Evolutionary conservation across 129 eudicot species (phyloP).

Genomic region (Artemisia argyi): DNA sequence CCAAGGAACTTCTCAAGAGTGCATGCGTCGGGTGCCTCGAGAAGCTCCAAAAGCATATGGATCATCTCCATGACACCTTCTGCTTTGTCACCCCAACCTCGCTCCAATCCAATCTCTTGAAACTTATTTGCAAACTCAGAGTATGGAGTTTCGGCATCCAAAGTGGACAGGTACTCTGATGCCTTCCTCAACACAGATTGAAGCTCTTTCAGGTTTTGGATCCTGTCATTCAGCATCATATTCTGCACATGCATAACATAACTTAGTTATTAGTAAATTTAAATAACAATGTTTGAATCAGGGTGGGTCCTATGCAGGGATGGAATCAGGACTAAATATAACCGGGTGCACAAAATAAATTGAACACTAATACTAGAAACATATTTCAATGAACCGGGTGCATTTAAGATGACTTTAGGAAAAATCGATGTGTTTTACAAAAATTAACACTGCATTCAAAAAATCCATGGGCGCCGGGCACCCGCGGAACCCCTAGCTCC

Average conservation of each 20-base stretch:
- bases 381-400: too few relatives aligned
- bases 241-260: conserved; percentile 42
- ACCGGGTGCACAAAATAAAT: too few relatives aligned
- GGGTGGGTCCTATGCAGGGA: too few relatives aligned
- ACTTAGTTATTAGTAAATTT: background rate
- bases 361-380: too few relatives aligned
- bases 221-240: conserved; percentile 90
- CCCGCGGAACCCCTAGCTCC: too few relatives aligned
- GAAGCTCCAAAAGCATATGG: conserved; percentile 80
- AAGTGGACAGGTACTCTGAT: conserved; percentile 68
- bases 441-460: too few relatives aligned
- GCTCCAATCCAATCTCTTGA: conserved; percentile 89
- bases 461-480: too few relatives aligned
- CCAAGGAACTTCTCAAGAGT: conserved; percentile 93
- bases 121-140: conserved; percentile 72
- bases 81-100: conserved; percentile 95
- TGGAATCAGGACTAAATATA: too few relatives aligned
- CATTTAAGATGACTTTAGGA: too few relatives aligned
- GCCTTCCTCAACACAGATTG: conserved; percentile 77
- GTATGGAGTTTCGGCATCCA: conserved; percentile 61
- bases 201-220: conserved; percentile 63
- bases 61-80: conserved; percentile 78
- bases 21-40: conserved; percentile 93
- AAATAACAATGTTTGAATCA: too few relatives aligned
- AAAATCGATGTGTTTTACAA: too few relatives aligned